Conservation (phyloP, 208 protist genomes). For the Balamuthia mandrillaris region DNA sequence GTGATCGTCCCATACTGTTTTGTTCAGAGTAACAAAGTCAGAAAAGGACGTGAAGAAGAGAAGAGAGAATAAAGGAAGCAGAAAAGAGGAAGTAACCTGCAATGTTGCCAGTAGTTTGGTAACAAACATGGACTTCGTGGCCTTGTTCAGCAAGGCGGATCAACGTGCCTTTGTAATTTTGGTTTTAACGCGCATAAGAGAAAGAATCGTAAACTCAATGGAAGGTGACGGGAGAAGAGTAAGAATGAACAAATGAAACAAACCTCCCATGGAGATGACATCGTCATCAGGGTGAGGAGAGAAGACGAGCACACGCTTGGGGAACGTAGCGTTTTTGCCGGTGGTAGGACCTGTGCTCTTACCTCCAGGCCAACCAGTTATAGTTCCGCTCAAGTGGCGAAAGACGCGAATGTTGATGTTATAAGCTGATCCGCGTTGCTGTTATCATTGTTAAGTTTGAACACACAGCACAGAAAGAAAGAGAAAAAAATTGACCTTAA, state of each 20-base stretch:
- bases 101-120: conserved; percentile 50
- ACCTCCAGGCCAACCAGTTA: conserved; percentile 51
- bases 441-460: conserved; percentile 1
- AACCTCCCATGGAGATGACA: conserved; percentile 72
- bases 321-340: conserved; percentile 5
- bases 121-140: conserved; percentile 49
- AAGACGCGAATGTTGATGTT: conserved; percentile 55
- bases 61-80: no score
- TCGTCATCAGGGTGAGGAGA: conserved; percentile 77
- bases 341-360: not conserved
- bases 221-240: no score
- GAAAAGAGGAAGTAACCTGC: conserved; percentile 7
- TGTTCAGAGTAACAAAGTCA: no score
- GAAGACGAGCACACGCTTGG: conserved; percentile 67
- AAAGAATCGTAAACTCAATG: conserved; percentile 39
- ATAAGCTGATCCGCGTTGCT: conserved; percentile 32
- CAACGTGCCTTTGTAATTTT: no score
- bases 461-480: not conserved
- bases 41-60: no score
- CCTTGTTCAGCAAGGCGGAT: conserved; percentile 52
- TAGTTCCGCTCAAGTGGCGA: conserved; percentile 36
- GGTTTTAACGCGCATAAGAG: no score
- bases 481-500: no score
- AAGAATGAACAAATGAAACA: conserved; percentile 21
- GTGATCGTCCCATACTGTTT: conserved; percentile 56